These are phyloP conservation scores for Candida taoyuanica DNA, from an alignment of 805 yeast species.

Conservation along the genomic window DNA sequence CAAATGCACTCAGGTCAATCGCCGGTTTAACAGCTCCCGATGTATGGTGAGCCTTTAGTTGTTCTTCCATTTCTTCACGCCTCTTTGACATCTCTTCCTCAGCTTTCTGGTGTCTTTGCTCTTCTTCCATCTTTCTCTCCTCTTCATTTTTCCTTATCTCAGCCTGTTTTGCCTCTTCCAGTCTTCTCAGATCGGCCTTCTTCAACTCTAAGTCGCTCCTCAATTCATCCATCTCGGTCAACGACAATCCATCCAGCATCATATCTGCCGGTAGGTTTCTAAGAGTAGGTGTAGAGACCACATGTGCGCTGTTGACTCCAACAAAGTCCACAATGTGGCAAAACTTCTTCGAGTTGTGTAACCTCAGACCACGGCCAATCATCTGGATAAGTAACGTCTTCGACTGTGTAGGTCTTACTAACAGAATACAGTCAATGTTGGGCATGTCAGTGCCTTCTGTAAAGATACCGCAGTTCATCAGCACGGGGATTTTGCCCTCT, in stretches of 20 bases:
- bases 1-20: constrained; percentile 8
- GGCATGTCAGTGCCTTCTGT: constrained; percentile 97
- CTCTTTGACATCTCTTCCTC: no score
- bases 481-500: constrained; percentile 58
- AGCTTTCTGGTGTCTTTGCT: no score
- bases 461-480: constrained; percentile 84
- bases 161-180: no score
- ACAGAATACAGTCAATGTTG: constrained; percentile 70
- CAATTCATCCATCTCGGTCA: constrained; percentile 29
- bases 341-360: constrained; percentile 51
- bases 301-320: constrained; percentile 51
- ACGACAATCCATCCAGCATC: constrained; percentile 28
- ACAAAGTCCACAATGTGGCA: constrained; percentile 80
- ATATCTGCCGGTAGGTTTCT: constrained; percentile 29
- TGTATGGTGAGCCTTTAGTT: no score
- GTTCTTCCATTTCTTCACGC: no score
- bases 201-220: constrained; percentile 17
- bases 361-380: constrained; percentile 85
- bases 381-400: constrained; percentile 70
- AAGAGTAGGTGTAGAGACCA: constrained; percentile 52
- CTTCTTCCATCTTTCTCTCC: not conserved
- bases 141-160: constrained; percentile 9
- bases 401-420: constrained; percentile 81
- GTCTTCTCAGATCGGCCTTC: constrained; percentile 6
- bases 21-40: not conserved